A percentile compares a stretch with the other conserved stretches of the same genome.
Evolutionary conservation across 1,139 yeast genomes (phyloP).

Genomic region (Arxiozyma slooffiae): DNA sequence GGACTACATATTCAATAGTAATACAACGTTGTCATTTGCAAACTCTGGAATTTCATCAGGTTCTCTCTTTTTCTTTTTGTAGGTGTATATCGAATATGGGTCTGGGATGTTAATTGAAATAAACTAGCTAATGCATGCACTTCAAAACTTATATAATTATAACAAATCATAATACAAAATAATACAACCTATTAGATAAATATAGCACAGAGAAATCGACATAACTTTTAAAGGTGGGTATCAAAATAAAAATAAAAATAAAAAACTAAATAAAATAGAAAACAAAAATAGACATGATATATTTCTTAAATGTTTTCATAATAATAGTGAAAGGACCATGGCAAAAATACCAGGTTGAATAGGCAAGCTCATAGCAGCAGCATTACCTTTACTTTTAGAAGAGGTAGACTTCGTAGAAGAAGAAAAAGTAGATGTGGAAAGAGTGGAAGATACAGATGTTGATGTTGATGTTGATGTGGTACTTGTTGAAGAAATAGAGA

Average conservation of each 20-base stretch:
- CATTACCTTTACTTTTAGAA: conserved; percentile 15
- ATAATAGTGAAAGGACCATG: conserved; percentile 10
- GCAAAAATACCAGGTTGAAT: conserved; percentile 13
- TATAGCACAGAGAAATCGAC: not conserved
- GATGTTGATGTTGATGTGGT: too few species aligned
- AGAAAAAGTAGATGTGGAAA: not conserved
- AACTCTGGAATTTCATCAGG: too few species aligned
- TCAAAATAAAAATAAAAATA: not conserved
- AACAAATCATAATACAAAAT: not conserved
- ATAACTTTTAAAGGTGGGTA: not conserved
- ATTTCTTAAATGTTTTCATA: too few species aligned
- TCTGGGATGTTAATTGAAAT: not conserved
- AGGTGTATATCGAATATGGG: too few species aligned
- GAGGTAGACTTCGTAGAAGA: conserved; percentile 3
- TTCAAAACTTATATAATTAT: not conserved
- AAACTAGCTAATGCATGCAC: not conserved
- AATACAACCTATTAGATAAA: not conserved
- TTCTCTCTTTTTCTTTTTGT: too few species aligned
- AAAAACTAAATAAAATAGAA: not conserved
- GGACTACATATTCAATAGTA: not conserved
- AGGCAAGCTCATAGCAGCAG: conserved; percentile 8
- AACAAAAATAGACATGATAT: too few species aligned
- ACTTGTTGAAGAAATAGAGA: conserved; percentile 9
- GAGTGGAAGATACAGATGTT: conserved; percentile 1
- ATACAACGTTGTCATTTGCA: not conserved